phyloP scores from a whole-genome alignment of 148 eudicot species.

The Rhododendron ovatum region DNA sequence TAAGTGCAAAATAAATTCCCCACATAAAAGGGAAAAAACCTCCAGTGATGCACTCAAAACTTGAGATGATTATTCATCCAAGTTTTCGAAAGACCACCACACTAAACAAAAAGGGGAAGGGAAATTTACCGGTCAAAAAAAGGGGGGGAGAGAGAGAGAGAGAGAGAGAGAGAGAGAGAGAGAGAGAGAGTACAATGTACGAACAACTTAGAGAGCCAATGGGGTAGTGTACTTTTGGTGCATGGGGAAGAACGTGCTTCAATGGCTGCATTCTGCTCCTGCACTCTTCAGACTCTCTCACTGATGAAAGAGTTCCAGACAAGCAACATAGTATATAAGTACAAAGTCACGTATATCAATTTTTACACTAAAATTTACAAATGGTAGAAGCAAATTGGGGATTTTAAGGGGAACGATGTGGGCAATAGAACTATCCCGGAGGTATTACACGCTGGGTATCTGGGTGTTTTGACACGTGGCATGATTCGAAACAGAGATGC shows the following conservation, averaged over 20 bases:
- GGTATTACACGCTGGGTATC: conserved; percentile 33
- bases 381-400: conserved; percentile 12
- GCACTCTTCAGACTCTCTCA: neutral
- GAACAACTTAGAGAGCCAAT: conserved; percentile 11
- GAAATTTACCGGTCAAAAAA: no score
- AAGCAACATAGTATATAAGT: conserved; percentile 2
- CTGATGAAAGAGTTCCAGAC: neutral
- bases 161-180: no score
- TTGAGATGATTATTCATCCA: neutral
- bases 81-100: neutral
- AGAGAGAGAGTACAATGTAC: neutral
- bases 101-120: neutral
- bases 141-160: neutral
- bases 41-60: neutral
- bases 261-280: conserved; percentile 18
- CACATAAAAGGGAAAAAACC: no score
- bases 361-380: neutral
- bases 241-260: conserved; percentile 10
- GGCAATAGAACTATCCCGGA: conserved; percentile 32
- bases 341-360: neutral
- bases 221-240: conserved; percentile 3
- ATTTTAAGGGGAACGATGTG: conserved; percentile 26
- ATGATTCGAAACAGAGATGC: neutral
- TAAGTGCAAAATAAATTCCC: neutral
- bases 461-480: conserved; percentile 38